Evolutionary conservation across 2,329 filamentous ascomycete species (phyloP), one percentile per base, ranked within the genome.

Genomic region (Atkinsonella hypoxylon): DNA sequence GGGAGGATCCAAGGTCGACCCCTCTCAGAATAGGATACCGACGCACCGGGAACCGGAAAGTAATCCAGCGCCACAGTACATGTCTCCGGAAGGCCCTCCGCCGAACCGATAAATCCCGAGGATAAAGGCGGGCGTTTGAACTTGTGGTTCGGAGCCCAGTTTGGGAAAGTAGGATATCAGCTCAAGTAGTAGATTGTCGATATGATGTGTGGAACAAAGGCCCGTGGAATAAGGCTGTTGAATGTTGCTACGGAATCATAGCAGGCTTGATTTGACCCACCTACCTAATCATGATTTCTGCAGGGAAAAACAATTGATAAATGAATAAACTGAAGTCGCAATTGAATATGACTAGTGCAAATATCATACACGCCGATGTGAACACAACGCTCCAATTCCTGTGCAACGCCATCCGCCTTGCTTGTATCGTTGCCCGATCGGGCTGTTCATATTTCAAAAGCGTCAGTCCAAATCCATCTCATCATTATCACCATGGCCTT

Each of bases 381-480:
- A 36, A 26, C 7, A 36, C n/a, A 36, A 36, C 34, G 34, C 34
- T 36, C 9, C 34, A 36, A 15, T 4, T 12, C 15, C 6, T 12
- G 11, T 4, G 13, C 3, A 36, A 36, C 34, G 34, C 34, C 18
- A 12, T 20, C 20, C 18, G 20, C 20, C 40, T 13, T 26, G 18
- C n/a, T 42, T 2, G 40, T 42, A 42, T 13, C 40, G 12, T 42
- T 42, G 17, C 40, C 40, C 3, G 2, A 18, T 20, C 11, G 3
- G 40, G 18, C 40, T 20, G 9, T 43, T 13, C 13, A 38, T 36
- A 18, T 30, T 36, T 32, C 18, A 32, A 31, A n/a, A 20, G 22
- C 42, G 22, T 62, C 64, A 77, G 53, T 81, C 82, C 59, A 85
- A 67, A 48, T 86, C 82, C 83, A 87, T 87, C 13, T 76, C 81